These are phyloP conservation scores for Trichocladium uniseriatum DNA, from an alignment of 495 filamentous ascomycete species.

Conservation along the genomic window DNA sequence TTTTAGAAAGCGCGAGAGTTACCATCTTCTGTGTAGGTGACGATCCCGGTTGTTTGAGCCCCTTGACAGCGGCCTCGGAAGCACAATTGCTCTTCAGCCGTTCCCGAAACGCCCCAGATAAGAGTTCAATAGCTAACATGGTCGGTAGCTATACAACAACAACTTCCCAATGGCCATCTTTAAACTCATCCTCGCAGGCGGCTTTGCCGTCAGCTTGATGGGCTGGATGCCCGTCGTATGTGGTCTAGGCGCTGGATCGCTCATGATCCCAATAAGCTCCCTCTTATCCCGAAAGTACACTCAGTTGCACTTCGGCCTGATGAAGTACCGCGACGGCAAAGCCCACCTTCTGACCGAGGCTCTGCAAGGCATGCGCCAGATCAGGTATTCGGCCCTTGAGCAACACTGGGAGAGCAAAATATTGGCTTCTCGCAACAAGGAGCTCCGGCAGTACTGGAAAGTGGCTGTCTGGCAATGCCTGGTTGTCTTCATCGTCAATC, in stretches of 20 bases:
- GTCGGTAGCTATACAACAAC: conserved; percentile 48
- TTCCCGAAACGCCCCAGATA: too few relatives aligned
- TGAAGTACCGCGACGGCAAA: conserved; percentile 61
- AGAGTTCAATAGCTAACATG: too few relatives aligned
- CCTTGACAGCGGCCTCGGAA: too few relatives aligned
- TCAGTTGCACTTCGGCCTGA: conserved; percentile 49
- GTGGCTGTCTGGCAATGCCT: conserved; percentile 44
- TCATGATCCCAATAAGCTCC: conserved; percentile 52
- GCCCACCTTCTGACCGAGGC: conserved; percentile 61
- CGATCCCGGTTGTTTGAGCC: too few relatives aligned
- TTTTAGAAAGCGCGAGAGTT: conserved; percentile 40
- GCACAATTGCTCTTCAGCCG: too few relatives aligned
- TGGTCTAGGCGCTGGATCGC: conserved; percentile 45
- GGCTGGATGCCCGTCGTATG: conserved; percentile 54
- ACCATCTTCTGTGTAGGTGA: conserved; percentile 54
- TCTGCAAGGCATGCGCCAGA: conserved; percentile 63
- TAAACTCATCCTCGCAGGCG: conserved; percentile 46
- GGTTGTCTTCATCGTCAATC: conserved; percentile 47
- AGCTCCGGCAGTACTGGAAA: conserved; percentile 51
- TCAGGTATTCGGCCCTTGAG: conserved; percentile 67
- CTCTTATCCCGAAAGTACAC: conserved; percentile 48
- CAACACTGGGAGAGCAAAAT: conserved; percentile 58
- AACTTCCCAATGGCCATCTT: conserved; percentile 43
- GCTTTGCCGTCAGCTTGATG: conserved; percentile 51
- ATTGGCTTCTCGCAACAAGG: conserved; percentile 44